Evolutionary conservation across 306 rosid genomes (phyloP).

Genomic region (Rosa persica): DNA sequence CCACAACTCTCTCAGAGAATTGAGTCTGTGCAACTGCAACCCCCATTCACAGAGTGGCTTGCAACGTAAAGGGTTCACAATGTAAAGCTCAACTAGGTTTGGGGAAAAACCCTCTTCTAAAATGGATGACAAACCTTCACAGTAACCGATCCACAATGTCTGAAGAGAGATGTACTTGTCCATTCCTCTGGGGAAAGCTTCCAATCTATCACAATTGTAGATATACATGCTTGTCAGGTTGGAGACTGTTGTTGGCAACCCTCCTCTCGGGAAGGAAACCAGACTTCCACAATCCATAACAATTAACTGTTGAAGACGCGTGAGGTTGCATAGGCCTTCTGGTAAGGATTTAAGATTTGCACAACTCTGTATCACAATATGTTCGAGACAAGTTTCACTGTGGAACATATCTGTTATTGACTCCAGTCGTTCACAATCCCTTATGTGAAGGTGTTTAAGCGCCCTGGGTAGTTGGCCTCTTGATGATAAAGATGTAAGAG

Average conservation of each 20-base stretch:
- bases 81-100: neutral
- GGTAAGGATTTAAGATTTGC: neutral
- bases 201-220: neutral
- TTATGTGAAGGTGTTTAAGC: neutral
- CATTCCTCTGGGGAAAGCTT: neutral
- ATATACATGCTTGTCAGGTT: neutral
- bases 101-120: neutral
- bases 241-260: neutral
- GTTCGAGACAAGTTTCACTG: slow-evolving; percentile 23
- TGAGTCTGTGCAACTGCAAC: slow-evolving; percentile 6
- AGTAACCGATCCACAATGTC: neutral
- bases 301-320: neutral
- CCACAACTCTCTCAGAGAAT: neutral
- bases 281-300: neutral
- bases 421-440: slow-evolving; percentile 30
- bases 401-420: slow-evolving; percentile 26
- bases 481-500: slow-evolving; percentile 26
- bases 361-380: neutral
- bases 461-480: slow-evolving; percentile 26
- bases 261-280: slow-evolving; percentile 15
- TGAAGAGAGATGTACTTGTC: neutral
- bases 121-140: neutral
- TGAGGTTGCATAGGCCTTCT: neutral
- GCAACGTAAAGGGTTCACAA: neutral
- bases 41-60: neutral